These are phyloP conservation scores for Colletotrichum sojae DNA, from an alignment of 2,329 filamentous ascomycete species.

Conservation along the genomic window DNA sequence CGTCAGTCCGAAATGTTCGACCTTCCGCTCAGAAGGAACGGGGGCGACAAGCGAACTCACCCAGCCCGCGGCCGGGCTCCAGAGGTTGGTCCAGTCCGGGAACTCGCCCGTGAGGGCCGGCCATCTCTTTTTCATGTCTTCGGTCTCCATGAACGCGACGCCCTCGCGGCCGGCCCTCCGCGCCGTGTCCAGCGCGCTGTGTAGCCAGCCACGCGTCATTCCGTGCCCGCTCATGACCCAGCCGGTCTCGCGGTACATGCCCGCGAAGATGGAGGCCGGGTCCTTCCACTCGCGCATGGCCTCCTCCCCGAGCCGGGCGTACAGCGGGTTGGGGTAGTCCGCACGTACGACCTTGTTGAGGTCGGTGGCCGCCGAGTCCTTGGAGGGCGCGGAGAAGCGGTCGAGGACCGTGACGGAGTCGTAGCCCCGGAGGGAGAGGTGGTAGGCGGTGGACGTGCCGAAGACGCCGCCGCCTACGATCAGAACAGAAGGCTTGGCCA, in stretches of 20 bases:
- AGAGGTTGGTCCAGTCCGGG: slow-evolving; percentile 48
- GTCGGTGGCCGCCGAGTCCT: slow-evolving; percentile 48
- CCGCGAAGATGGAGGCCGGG: slow-evolving; percentile 44
- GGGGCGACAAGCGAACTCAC: slow-evolving; percentile 38
- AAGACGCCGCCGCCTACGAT: slow-evolving; percentile 49
- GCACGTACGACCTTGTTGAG: slow-evolving; percentile 55
- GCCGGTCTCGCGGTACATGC: slow-evolving; percentile 49
- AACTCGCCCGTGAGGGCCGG: slow-evolving; percentile 46
- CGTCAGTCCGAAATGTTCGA: background rate
- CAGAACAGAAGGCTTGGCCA: slow-evolving; percentile 47
- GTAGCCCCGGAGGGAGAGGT: slow-evolving; percentile 44
- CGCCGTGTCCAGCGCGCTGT: slow-evolving; percentile 46
- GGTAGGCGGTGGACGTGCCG: slow-evolving; percentile 52
- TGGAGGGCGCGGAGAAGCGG: slow-evolving; percentile 44
- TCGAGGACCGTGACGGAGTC: slow-evolving; percentile 45
- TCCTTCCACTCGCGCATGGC: slow-evolving; percentile 48
- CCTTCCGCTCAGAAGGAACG: background rate
- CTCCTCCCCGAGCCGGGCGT: slow-evolving; percentile 48
- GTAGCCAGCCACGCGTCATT: slow-evolving; percentile 48
- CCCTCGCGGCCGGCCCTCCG: slow-evolving; percentile 44
- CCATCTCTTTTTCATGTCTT: slow-evolving; percentile 47
- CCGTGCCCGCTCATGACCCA: slow-evolving; percentile 47
- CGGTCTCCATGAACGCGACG: slow-evolving; percentile 46
- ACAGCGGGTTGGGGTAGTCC: slow-evolving; percentile 51
- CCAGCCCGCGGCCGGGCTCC: slow-evolving; percentile 49